Evolutionary conservation across 2,329 filamentous ascomycete genomes (phyloP).

Genomic region (Leptosphaerulina australis): DNA sequence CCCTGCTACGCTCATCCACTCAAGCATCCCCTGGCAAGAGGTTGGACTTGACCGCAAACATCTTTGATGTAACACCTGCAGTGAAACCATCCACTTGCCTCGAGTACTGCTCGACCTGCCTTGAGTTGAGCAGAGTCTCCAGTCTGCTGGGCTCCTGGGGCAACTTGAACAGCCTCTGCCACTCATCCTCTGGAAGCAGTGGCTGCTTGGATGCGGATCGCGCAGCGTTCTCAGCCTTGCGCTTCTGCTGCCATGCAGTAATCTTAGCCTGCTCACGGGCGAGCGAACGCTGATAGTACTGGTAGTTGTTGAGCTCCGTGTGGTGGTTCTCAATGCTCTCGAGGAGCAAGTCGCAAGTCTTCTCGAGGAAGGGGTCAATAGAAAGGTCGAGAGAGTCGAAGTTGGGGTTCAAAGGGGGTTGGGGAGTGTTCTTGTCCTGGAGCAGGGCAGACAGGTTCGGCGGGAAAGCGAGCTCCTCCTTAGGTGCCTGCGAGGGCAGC

Average conservation of each 20-base stretch:
- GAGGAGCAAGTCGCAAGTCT: conserved; percentile 93
- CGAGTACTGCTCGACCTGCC: conserved; percentile 97
- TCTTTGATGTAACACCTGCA: conserved; percentile 88
- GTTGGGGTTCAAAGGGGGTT: conserved; percentile 78
- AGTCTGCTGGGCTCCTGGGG: conserved; percentile 91
- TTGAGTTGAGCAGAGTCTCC: conserved; percentile 91
- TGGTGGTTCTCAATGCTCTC: conserved; percentile 98
- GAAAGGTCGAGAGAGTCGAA: conserved; percentile 88
- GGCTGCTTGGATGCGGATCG: conserved; percentile 85
- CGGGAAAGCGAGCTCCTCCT: conserved; percentile 74
- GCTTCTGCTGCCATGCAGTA: conserved; percentile 93
- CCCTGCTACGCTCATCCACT: conserved; percentile 24
- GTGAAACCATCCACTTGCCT: conserved; percentile 97
- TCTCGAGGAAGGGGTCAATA: conserved; percentile 97
- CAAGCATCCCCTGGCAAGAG: conserved; percentile 61
- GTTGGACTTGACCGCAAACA: conserved; percentile 90
- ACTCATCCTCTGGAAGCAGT: conserved; percentile 92
- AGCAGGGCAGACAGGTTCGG: conserved; percentile 78
- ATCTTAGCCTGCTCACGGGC: conserved; percentile 96
- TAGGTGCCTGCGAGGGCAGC: conserved; percentile 70
- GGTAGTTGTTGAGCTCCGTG: conserved; percentile 98
- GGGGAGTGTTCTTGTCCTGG: conserved; percentile 64
- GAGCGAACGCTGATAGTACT: conserved; percentile 93
- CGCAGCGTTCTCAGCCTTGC: conserved; percentile 91
- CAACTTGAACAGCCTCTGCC: conserved; percentile 97